Percentiles rank a stretch among this genome's conserved stretches.
Conservation (phyloP, 768 basidiomycete genomes). For the Megacollybia marginata region DNA sequence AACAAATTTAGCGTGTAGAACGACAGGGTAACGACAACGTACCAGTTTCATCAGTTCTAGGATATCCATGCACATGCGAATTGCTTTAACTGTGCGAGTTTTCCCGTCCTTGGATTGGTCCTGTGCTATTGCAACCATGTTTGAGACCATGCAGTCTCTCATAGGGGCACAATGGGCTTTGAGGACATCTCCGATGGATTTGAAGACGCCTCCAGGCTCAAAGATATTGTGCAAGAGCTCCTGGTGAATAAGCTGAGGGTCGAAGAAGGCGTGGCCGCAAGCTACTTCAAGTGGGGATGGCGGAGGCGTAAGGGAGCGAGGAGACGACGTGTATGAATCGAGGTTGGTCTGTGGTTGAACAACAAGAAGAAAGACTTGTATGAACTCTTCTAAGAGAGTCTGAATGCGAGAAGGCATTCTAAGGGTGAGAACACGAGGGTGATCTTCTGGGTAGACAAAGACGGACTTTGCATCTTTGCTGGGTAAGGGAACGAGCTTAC, state of each 20-base stretch:
- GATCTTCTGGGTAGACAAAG: constrained; percentile 33
- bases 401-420: constrained; percentile 69
- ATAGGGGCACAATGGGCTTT: constrained; percentile 93
- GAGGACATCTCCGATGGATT: constrained; percentile 70
- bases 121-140: constrained; percentile 72
- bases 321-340: constrained; percentile 22
- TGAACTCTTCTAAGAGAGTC: constrained; percentile 64
- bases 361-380: constrained; percentile 76
- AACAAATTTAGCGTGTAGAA: constrained; percentile 13
- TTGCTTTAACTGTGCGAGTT: constrained; percentile 61
- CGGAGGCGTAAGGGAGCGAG: constrained; percentile 31
- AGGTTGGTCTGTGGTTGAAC: constrained; percentile 49
- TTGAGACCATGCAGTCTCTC: constrained; percentile 77
- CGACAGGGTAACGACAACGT: constrained; percentile 23
- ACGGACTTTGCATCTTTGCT: constrained; percentile 27
- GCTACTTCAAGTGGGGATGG: constrained; percentile 42
- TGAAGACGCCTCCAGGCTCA: constrained; percentile 73
- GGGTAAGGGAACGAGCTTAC: constrained; percentile 35
- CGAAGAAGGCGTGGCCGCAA: constrained; percentile 69
- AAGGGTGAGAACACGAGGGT: constrained; percentile 42
- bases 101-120: constrained; percentile 47
- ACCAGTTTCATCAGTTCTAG: constrained; percentile 95
- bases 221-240: constrained; percentile 73
- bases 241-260: constrained; percentile 75
- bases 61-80: constrained; percentile 82